Evolutionary conservation across 106 monocot species (phyloP).

Genomic region (Posidonia australis): DNA sequence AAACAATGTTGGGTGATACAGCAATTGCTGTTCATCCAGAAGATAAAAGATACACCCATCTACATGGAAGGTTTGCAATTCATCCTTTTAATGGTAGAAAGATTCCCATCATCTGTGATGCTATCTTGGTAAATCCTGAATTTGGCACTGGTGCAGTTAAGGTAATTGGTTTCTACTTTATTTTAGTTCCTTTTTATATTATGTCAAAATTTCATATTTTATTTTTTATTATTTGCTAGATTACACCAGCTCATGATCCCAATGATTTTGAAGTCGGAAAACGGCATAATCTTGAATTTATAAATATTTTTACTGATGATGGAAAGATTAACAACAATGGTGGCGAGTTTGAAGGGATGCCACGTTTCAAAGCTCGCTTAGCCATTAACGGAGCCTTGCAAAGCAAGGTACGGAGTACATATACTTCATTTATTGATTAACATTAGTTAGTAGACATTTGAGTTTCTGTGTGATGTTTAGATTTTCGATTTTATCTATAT

Average conservation of each 20-base stretch:
- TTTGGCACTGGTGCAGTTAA: conserved; percentile 99
- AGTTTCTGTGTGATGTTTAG: background rate
- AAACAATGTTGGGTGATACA: conserved; percentile 99
- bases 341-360: conserved; percentile 82
- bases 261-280: conserved; percentile 93
- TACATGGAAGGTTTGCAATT: conserved; percentile 81
- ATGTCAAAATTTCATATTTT: background rate
- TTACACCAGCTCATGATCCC: conserved; percentile 96
- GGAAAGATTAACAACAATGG: conserved; percentile 83
- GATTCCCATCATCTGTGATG: conserved; percentile 83
- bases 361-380: conserved; percentile 65
- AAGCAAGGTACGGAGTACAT: conserved; percentile 44
- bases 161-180: conserved; percentile 25
- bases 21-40: conserved; percentile 90
- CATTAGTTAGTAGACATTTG: background rate
- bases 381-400: conserved; percentile 57
- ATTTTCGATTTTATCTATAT: too few relatives aligned
- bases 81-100: conserved; percentile 89
- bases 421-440: background rate
- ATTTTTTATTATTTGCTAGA: conserved; percentile 29
- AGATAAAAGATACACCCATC: conserved; percentile 63
- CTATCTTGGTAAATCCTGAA: conserved; percentile 62
- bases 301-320: conserved; percentile 95
- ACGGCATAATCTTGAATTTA: conserved; percentile 81
- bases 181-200: background rate